Evolutionary conservation across 345 rosid species (phyloP).

Genomic region (Citrus medica): DNA sequence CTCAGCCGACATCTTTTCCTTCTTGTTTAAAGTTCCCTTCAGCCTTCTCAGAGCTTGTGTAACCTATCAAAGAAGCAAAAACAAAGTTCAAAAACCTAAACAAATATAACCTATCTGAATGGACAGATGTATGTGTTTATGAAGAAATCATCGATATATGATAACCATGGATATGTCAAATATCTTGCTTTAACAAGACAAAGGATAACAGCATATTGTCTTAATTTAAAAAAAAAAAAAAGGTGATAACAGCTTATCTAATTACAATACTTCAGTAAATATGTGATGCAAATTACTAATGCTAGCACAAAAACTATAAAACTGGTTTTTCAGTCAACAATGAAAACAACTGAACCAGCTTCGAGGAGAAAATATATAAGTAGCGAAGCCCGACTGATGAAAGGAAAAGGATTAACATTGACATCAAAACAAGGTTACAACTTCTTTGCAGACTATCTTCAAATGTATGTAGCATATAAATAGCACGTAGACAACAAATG

Average conservation of each 20-base stretch:
- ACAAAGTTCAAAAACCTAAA: neutral
- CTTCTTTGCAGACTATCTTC: neutral
- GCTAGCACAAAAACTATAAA: neutral
- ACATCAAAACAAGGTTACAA: neutral
- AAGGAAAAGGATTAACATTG: neutral
- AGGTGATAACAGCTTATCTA: neutral
- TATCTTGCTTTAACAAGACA: neutral
- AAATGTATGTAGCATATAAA: no score
- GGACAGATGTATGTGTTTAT: neutral
- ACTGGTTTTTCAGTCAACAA: neutral
- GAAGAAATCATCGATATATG: neutral
- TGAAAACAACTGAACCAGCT: neutral
- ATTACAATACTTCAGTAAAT: no score
- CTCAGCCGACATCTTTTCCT: slow-evolving; percentile 83
- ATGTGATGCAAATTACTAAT: neutral
- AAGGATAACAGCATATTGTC: neutral
- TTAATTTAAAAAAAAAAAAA: no score
- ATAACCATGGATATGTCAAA: neutral
- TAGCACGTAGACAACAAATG: neutral
- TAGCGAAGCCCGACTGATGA: neutral
- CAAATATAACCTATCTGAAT: neutral
- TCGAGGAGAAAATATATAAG: neutral
- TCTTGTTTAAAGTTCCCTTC: slow-evolving; percentile 78
- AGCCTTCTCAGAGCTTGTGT: slow-evolving; percentile 84
- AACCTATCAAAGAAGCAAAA: slow-evolving; percentile 46